Evolutionary conservation across 2,329 filamentous ascomycete genomes (phyloP), one percentile per base, ranked within the genome.

Genomic region (Aspergillus thermomutatus): DNA sequence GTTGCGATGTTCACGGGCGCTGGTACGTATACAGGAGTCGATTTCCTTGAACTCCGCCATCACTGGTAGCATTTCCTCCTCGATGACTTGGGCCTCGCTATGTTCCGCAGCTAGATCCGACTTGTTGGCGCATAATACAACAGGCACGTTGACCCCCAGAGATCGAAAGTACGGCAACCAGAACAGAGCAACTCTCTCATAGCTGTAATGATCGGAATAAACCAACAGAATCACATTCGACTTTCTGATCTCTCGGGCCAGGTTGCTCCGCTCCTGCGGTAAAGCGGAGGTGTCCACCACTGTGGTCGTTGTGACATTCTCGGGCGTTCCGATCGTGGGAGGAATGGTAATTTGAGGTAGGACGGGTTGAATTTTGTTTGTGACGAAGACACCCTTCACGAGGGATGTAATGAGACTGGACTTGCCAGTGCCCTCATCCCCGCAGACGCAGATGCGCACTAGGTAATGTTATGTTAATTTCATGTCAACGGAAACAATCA

Each of bases 41-140:
- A 99, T 97, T 75, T 97, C 94, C 71, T 96, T 93, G 77, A 97
- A 99, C 77, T 99, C 94, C 59, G 90, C 88, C 94, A 99, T 97
- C 63, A 99, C 88, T 0, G 94, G 94, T 31, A 97, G 81, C 91
- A 99, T 97, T 78, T 99, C 94, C 73, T 97, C 94, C 68, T 96
- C 90, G 48, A 96, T 86, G 8, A 96, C 88, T 72, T 96, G 91
- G 0, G 91, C 83, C 8, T 91, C 91, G 57, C 83, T 89, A 45
- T 85, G 87, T 65, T 89, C 87, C 3, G 83, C 84, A 2, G 86
- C 85, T 53, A 97, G 80, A 68, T 99, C 94, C n/a, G 91, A 91
- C 75, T 99, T 99, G 80, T 97, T 97, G 69, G 94, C 92, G 69
- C 94, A 97, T 55, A 99, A 80, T 47, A 99, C 92, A 10, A 99